Percentiles rank a stretch among this genome's conserved stretches.
Evolutionary conservation across 2,329 filamentous ascomycete species (phyloP).

Genomic region (Talaromyces sp.): DNA sequence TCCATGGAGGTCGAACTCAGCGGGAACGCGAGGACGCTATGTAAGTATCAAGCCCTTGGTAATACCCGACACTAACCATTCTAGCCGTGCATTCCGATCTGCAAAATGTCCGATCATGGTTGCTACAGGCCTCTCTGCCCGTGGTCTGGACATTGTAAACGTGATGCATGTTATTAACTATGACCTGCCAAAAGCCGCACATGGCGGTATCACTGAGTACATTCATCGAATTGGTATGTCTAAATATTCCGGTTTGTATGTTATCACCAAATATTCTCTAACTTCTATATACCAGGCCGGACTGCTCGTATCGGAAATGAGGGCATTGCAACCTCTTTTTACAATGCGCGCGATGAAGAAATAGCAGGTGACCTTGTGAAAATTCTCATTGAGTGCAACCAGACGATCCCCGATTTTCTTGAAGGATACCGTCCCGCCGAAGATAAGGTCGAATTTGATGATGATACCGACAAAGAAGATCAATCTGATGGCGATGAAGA

Average conservation of each 20-base stretch:
- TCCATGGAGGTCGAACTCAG: slow-evolving; percentile 86
- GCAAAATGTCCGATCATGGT: slow-evolving; percentile 79
- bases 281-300: slow-evolving; percentile 60
- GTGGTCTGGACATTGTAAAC: slow-evolving; percentile 85
- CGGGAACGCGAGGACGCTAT: slow-evolving; percentile 89
- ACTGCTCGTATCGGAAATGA: slow-evolving; percentile 90
- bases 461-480: slow-evolving; percentile 54
- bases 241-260: background rate
- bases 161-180: slow-evolving; percentile 94
- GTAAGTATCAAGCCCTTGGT: slow-evolving; percentile 46
- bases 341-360: slow-evolving; percentile 73
- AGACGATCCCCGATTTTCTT: slow-evolving; percentile 82
- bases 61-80: background rate
- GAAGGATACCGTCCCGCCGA: slow-evolving; percentile 55
- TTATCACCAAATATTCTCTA: background rate
- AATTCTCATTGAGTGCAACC: slow-evolving; percentile 76
- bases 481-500: slow-evolving; percentile 6
- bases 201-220: slow-evolving; percentile 93
- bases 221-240: slow-evolving; percentile 84
- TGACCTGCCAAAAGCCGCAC: slow-evolving; percentile 72
- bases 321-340: slow-evolving; percentile 87
- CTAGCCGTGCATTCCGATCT: slow-evolving; percentile 73
- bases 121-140: slow-evolving; percentile 81
- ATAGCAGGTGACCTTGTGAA: slow-evolving; percentile 76
- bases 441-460: slow-evolving; percentile 52